phyloP scores from a whole-genome alignment of 305 asterid species.

The Andrographis paniculata region DNA sequence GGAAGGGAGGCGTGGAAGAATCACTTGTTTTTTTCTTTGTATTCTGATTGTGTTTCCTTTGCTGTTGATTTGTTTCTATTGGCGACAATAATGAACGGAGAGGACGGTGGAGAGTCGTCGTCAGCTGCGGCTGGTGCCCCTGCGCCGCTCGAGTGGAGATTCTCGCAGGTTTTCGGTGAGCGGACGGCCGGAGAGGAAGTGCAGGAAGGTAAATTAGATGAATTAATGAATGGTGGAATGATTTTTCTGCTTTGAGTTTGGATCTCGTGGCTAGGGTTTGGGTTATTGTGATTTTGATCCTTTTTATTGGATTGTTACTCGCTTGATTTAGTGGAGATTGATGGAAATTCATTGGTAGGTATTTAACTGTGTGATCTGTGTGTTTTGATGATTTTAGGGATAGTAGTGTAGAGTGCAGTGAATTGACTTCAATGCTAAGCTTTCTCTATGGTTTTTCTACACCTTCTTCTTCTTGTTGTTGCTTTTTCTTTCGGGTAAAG shows the following conservation, averaged over 20 bases:
- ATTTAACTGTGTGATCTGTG: constrained; percentile 26
- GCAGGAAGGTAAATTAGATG: constrained; percentile 73
- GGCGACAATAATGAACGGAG: constrained; percentile 62
- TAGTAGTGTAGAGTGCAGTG: constrained; percentile 22
- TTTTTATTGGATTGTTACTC: constrained; percentile 19
- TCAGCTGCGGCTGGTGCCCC: constrained; percentile 80
- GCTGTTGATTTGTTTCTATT: constrained; percentile 26
- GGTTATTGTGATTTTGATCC: constrained; percentile 27
- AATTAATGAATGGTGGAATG: constrained; percentile 17
- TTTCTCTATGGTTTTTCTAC: constrained; percentile 16
- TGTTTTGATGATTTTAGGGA: constrained; percentile 27
- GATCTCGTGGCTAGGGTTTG: constrained; percentile 48
- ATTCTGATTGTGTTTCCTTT: constrained; percentile 1
- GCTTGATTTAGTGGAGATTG: constrained; percentile 22
- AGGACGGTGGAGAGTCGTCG: constrained; percentile 56
- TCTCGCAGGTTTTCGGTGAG: constrained; percentile 99
- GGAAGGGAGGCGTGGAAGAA: constrained; percentile 14
- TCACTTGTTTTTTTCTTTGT: constrained; percentile 11
- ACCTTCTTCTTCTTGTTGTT: constrained; percentile 23
- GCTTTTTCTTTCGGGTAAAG: neutral
- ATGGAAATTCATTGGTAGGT: no score
- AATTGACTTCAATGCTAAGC: constrained; percentile 23
- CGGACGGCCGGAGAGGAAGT: constrained; percentile 98
- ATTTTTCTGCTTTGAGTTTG: constrained; percentile 25
- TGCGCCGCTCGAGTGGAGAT: constrained; percentile 95